Base-by-base conservation (phyloP, 257 asterid genomes). In the Penstemon newberryi region DNA sequence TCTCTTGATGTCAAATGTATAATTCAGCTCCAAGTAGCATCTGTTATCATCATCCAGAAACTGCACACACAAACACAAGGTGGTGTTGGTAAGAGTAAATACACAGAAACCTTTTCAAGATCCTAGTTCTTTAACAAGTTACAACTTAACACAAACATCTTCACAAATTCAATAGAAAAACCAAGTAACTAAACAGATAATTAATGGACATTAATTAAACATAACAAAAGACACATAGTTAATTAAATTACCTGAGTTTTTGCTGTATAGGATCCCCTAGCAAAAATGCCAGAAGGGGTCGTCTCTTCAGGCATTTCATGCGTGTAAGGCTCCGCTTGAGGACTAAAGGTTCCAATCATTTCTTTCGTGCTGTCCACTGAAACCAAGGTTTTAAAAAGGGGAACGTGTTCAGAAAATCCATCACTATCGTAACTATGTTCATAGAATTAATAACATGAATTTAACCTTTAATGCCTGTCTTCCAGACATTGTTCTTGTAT, bases 1-100 rank as follows among this genome's bases (percentile, higher is more conserved):
- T 83, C 78, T 93, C 96, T 76, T 87, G 89, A 93, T 93, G 37
- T 93, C 99, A 73, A 90, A 93, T 50, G 87, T 82, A 76, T 93
- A 93, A 75, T 90, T 93, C 84, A 93, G 89, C 92, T 90, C 96
- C 96, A 93, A 75, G 85, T 93, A 86, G 84, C 96, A 87, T 83
- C 84, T 83, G 46, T 87, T 88, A 57, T 93, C 99, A 40, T 93
- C 97, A 42, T 93, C 99, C 44, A 93, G 89, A 70, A 93, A 90
- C 99, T 93, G 87, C 76, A 65, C 13, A 10, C 63, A 19, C 10
- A 8, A 61, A 15, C 18, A 13, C 13, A 56, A 18, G 15, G 12
- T 5, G 19, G 37, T 51, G 18, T 57, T 3, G 25, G 47, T 25
- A 5, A 5, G 6, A 56, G 56, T 36, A 3, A n/a, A 3, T 43